Percentiles rank a stretch among this genome's conserved stretches.
Conservation (phyloP, 768 basidiomycete species). For the Pisolithus sp. region DNA sequence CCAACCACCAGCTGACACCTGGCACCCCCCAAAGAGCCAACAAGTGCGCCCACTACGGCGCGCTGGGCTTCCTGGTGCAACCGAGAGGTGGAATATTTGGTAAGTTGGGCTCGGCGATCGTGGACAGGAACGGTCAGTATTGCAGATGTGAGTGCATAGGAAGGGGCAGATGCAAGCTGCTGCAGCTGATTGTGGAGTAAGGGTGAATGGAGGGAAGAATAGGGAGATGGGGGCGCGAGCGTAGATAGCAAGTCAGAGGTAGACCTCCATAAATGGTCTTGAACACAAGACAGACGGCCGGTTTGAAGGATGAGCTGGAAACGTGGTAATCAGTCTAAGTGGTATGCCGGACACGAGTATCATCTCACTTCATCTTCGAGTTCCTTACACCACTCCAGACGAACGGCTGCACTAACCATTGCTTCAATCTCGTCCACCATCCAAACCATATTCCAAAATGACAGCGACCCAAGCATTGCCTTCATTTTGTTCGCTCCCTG, state of each 20-base stretch:
- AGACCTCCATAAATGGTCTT: slow-evolving; percentile 36
- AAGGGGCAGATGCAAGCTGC: slow-evolving; percentile 44
- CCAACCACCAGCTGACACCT: slow-evolving; percentile 53
- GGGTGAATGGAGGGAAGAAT: slow-evolving; percentile 36
- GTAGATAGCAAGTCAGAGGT: slow-evolving; percentile 35
- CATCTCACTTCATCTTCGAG: slow-evolving; percentile 46
- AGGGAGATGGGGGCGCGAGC: slow-evolving; percentile 29
- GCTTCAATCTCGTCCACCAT: slow-evolving; percentile 35
- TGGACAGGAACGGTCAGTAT: slow-evolving; percentile 47
- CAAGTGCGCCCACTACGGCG: slow-evolving; percentile 44
- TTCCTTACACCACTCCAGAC: slow-evolving; percentile 34
- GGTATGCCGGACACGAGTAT: background rate
- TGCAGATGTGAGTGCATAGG: slow-evolving; percentile 37
- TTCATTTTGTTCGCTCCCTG: slow-evolving; percentile 25
- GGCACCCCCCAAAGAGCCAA: slow-evolving; percentile 42
- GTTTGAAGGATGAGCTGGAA: slow-evolving; percentile 60
- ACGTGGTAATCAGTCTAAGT: background rate
- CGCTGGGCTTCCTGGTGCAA: slow-evolving; percentile 63
- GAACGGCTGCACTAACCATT: slow-evolving; percentile 27
- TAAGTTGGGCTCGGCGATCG: slow-evolving; percentile 47
- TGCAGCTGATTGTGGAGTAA: slow-evolving; percentile 53
- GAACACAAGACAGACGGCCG: slow-evolving; percentile 48
- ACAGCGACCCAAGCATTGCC: slow-evolving; percentile 25
- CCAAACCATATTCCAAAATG: slow-evolving; percentile 37
- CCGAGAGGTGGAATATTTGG: slow-evolving; percentile 46